Base-by-base conservation (phyloP, 2,329 filamentous ascomycete genomes). In the Mycosphaerella sp. region DNA sequence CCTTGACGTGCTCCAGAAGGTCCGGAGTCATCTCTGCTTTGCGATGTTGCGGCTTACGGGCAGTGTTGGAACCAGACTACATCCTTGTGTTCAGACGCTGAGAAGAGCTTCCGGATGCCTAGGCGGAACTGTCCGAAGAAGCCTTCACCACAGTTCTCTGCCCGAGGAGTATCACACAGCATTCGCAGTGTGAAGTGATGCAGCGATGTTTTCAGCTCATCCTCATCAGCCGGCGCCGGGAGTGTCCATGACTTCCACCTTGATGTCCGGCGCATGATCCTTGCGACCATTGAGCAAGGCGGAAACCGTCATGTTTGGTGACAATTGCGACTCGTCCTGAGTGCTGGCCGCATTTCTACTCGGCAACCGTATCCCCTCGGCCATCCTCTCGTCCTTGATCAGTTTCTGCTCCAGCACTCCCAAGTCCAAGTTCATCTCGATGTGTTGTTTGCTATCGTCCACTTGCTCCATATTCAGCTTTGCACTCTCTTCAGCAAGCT, bases 381-480 rank as follows among this genome's bases (percentile, higher is more conserved):
- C 5, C 10, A n/a, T n/a, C 30, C 10, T n/a, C 30, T 34, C 30
- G 30, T 34, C 6, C 30, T 16, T 18, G 10, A 17, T 1, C 1
- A 4, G 16, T 17, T 56, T 57, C 57, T 66, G 59, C 54, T 69
- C 65, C 34, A 69, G 42, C 32, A 69, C 64, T 6, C 66, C 66
- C 5, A 69, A 51, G 2, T 66, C 66, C 7, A 69, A 54, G 40
- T 65, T 57, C 65, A 69, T 68, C 58, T 68, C 66, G 42, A 69
- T 68, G 53, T 68, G 62, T 48, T 59, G 57, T 45, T 64, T 61
- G 4, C 53, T 62, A 1, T 67, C 66, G 27, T 58, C 58, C 9
- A 67, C 64, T 34, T 63, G 58, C 56, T 68, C 66, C 54, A 69
- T 62, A 47, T 51, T 64, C 16, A 58, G 32, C n/a, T 50, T 58